Conservation (phyloP, 805 yeast species). For the Wickerhamomyces tratensis region DNA sequence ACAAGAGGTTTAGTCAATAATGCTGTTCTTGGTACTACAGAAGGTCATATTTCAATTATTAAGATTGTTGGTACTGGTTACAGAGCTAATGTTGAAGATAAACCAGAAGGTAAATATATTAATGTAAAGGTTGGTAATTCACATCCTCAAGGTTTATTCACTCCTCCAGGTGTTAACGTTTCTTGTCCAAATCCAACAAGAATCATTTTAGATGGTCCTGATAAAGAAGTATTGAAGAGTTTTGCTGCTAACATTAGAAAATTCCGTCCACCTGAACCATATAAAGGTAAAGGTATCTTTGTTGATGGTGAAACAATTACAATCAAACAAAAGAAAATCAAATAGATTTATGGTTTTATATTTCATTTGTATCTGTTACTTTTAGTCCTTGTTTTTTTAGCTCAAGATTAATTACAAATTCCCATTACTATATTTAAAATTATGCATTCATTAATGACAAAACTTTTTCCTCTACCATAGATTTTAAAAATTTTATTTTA, state of each 20-base stretch:
- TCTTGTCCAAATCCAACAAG: slow-evolving; percentile 79
- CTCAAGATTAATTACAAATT: too few species aligned
- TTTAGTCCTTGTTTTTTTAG: too few species aligned
- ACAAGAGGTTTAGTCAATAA: slow-evolving; percentile 70
- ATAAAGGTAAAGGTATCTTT: slow-evolving; percentile 96
- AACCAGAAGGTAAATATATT: slow-evolving; percentile 40
- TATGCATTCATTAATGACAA: too few species aligned
- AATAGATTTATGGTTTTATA: slow-evolving; percentile 31
- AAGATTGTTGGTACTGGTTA: slow-evolving; percentile 96
- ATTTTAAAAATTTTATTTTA: too few species aligned
- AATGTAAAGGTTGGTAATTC: slow-evolving; percentile 85
- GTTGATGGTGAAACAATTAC: slow-evolving; percentile 86
- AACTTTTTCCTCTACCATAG: too few species aligned
- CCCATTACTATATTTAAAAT: too few species aligned
- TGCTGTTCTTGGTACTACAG: slow-evolving; percentile 79
- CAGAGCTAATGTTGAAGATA: slow-evolving; percentile 70
- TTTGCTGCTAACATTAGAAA: slow-evolving; percentile 85
- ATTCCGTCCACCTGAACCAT: slow-evolving; percentile 94
- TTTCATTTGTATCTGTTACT: too few species aligned
- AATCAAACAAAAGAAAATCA: slow-evolving; percentile 87
- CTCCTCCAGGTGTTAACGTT: slow-evolving; percentile 73
- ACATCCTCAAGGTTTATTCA: slow-evolving; percentile 59
- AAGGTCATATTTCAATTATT: slow-evolving; percentile 82
- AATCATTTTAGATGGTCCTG: slow-evolving; percentile 74
- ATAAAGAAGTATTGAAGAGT: slow-evolving; percentile 77